A percentile compares a stretch with the other conserved stretches of the same genome.
Conservation (phyloP, 2,329 filamentous ascomycete species). For the Rugonectria rugulosa region DNA sequence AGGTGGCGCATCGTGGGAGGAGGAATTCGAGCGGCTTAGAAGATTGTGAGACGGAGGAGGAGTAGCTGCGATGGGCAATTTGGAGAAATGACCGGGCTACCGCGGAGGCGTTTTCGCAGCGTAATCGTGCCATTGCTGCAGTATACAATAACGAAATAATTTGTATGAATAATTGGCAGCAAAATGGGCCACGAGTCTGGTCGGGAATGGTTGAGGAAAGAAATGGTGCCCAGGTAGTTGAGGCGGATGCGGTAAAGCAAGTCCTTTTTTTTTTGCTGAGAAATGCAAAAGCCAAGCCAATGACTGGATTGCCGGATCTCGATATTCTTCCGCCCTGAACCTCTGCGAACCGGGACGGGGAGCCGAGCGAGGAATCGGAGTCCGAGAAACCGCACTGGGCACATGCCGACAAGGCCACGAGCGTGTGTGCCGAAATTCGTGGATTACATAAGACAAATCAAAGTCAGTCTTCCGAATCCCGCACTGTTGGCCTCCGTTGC, state of each 20-base stretch:
- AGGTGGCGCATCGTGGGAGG: conserved; percentile 42
- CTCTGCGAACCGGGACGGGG: conserved; percentile 15
- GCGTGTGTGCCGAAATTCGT: conserved; percentile 20
- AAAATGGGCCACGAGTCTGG: not conserved
- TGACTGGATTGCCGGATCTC: conserved; percentile 27
- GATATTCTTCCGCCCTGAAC: conserved; percentile 31
- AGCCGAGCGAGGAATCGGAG: conserved; percentile 27
- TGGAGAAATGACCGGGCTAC: conserved; percentile 52
- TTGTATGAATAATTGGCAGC: too few relatives aligned
- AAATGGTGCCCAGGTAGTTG: too few relatives aligned
- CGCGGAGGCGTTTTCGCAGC: conserved; percentile 50
- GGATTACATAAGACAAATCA: conserved; percentile 17
- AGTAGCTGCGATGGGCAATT: conserved; percentile 47
- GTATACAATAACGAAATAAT: conserved; percentile 6
- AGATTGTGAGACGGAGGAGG: conserved; percentile 35
- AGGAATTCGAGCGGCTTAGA: conserved; percentile 49
- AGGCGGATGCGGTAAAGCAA: conserved; percentile 27
- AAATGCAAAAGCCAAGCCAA: conserved; percentile 36
- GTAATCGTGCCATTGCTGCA: conserved; percentile 43
- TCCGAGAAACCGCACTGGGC: conserved; percentile 12
- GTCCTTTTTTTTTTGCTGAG: conserved; percentile 34
- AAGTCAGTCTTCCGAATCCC: too few relatives aligned
- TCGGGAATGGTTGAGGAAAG: not conserved
- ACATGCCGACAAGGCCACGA: conserved; percentile 12
- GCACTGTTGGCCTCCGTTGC: too few relatives aligned